Percentiles rank a stretch among this genome's conserved stretches.
These are phyloP conservation scores for Arachis stenosperma DNA, from an alignment of 306 rosid species.

Conservation along the genomic window DNA sequence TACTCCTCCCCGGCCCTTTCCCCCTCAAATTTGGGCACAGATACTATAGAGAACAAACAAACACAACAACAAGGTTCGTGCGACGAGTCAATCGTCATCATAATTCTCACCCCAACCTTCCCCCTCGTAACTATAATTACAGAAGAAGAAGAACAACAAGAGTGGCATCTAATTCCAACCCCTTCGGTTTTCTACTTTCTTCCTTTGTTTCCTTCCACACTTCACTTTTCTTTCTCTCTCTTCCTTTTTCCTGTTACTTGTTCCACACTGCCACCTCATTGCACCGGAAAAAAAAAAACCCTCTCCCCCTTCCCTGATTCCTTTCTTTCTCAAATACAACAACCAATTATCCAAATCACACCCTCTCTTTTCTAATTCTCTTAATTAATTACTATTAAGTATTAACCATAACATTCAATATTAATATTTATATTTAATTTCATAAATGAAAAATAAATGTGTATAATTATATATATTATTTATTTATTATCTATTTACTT, in stretches of 20 bases:
- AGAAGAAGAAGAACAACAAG: neutral
- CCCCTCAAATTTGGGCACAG: neutral
- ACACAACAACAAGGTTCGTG: neutral
- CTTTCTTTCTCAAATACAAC: neutral
- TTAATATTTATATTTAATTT: neutral
- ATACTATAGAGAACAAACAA: neutral
- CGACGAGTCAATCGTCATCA: conserved; percentile 27
- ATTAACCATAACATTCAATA: neutral
- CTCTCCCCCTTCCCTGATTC: neutral
- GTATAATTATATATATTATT: neutral
- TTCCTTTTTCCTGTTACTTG: neutral
- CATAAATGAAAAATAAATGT: neutral
- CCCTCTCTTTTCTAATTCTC: neutral
- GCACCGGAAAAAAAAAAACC: conserved; percentile 23
- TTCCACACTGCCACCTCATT: conserved; percentile 32
- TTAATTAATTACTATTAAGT: neutral
- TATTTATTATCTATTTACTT: neutral
- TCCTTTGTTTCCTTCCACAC: conserved; percentile 16
- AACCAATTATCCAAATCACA: neutral
- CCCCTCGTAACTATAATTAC: conserved; percentile 46
- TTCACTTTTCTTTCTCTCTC: neutral
- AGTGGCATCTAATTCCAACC: conserved; percentile 25
- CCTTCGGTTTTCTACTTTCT: conserved; percentile 21
- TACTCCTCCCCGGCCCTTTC: neutral
- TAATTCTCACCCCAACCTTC: conserved; percentile 45